These are phyloP conservation scores for Boletellus ananiceps DNA, from an alignment of 768 basidiomycete species.

Conservation along the genomic window DNA sequence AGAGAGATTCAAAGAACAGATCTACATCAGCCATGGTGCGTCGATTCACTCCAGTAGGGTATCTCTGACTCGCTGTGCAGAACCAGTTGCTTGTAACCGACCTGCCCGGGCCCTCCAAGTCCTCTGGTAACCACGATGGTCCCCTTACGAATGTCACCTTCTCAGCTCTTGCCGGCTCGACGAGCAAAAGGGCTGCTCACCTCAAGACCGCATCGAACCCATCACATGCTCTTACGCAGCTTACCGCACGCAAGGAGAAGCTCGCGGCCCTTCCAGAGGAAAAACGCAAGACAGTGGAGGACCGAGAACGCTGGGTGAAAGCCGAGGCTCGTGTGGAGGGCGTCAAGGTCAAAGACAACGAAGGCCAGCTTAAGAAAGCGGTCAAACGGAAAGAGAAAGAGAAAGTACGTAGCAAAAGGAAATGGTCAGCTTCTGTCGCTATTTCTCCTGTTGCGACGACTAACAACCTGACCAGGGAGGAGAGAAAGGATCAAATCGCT, in stretches of 20 bases:
- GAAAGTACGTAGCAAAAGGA: slow-evolving; percentile 77
- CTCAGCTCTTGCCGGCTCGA: slow-evolving; percentile 52
- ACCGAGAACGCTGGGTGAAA: slow-evolving; percentile 86
- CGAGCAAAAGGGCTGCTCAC: slow-evolving; percentile 44
- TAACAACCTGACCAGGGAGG: slow-evolving; percentile 53
- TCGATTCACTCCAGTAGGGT: background rate
- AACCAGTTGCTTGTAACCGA: slow-evolving; percentile 72
- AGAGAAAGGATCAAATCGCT: slow-evolving; percentile 74
- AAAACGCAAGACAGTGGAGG: slow-evolving; percentile 74
- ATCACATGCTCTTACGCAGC: slow-evolving; percentile 76
- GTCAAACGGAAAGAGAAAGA: slow-evolving; percentile 89
- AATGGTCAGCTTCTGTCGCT: slow-evolving; percentile 60
- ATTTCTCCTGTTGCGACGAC: background rate
- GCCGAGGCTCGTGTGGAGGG: slow-evolving; percentile 86
- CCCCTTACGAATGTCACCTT: slow-evolving; percentile 66
- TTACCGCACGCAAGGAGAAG: slow-evolving; percentile 73
- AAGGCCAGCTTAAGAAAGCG: slow-evolving; percentile 82
- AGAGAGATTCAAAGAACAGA: slow-evolving; percentile 39
- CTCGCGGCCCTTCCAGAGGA: slow-evolving; percentile 76
- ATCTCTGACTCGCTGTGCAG: slow-evolving; percentile 32
- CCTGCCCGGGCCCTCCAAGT: slow-evolving; percentile 14
- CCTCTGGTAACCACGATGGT: slow-evolving; percentile 32
- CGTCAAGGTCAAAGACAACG: slow-evolving; percentile 88
- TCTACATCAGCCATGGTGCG: slow-evolving; percentile 53
- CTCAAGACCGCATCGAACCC: slow-evolving; percentile 78